Conservation (phyloP, 306 rosid species). For the Citrullus colocynthis region DNA sequence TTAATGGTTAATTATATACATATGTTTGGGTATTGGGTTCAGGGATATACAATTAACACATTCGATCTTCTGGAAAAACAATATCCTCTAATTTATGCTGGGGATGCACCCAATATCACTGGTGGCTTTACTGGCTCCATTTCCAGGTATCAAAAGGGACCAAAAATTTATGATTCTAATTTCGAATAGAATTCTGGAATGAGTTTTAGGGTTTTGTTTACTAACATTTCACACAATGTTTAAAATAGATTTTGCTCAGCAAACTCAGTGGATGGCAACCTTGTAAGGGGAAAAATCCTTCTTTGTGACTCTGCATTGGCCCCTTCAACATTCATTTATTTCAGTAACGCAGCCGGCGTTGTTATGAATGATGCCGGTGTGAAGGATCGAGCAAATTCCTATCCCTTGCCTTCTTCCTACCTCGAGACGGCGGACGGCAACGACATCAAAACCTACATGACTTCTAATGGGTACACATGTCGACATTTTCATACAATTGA, state of each 20-base stretch:
- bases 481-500: neutral
- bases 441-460: slow-evolving; percentile 9
- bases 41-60: slow-evolving; percentile 42
- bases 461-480: slow-evolving; percentile 11
- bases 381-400: neutral
- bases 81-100: slow-evolving; percentile 26
- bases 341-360: slow-evolving; percentile 21
- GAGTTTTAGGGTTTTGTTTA: neutral
- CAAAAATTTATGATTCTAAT: neutral
- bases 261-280: slow-evolving; percentile 11
- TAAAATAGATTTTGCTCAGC: neutral
- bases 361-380: neutral
- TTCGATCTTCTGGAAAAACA: slow-evolving; percentile 17
- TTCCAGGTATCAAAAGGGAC: slow-evolving; percentile 20
- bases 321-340: neutral
- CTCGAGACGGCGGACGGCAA: neutral
- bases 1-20: neutral
- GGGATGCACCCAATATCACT: slow-evolving; percentile 27
- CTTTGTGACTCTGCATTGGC: slow-evolving; percentile 10
- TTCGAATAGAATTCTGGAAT: neutral
- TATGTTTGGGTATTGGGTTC: neutral
- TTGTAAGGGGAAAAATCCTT: slow-evolving; percentile 39
- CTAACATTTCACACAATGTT: neutral
- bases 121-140: neutral
- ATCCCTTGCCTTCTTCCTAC: slow-evolving; percentile 21